Evolutionary conservation across 345 rosid genomes (phyloP).

Genomic region (Lenwebbia sp.): DNA sequence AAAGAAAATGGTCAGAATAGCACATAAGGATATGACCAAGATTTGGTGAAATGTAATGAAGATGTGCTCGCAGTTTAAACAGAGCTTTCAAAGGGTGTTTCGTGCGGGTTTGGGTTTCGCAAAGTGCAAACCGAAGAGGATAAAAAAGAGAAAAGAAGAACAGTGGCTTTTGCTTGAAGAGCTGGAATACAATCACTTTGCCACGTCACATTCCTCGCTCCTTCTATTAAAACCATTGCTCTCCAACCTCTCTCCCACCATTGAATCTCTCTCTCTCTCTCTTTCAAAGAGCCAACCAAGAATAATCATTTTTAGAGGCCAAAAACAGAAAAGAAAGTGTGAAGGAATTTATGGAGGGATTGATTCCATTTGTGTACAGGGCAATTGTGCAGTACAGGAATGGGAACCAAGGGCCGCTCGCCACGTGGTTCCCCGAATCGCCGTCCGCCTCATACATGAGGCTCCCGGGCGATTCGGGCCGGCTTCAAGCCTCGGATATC

Average conservation of each 20-base stretch:
- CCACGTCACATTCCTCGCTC: conserved; percentile 32
- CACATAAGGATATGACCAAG: not conserved
- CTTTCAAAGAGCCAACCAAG: not conserved
- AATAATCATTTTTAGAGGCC: not conserved
- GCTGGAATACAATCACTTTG: conserved; percentile 24
- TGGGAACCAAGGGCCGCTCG: conserved; percentile 26
- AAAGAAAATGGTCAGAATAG: not conserved
- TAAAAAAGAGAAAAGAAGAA: not conserved
- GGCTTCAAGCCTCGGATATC: conserved; percentile 45
- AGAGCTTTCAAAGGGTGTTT: conserved; percentile 28
- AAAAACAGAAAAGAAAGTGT: not conserved
- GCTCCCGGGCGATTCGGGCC: conserved; percentile 81
- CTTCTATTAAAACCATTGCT: conserved; percentile 17
- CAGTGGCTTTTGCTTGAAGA: conserved; percentile 29
- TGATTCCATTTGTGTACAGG: conserved; percentile 58
- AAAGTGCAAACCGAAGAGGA: not conserved
- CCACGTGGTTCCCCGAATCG: conserved; percentile 39
- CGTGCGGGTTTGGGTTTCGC: conserved; percentile 22
- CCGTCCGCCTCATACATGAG: conserved; percentile 71
- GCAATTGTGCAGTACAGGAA: conserved; percentile 59
- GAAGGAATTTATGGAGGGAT: conserved; percentile 60
- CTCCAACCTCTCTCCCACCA: not conserved
- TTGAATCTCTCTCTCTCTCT: not conserved
- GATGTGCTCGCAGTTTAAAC: conserved; percentile 10
- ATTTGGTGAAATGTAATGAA: not conserved